These are phyloP conservation scores for Serendipita sp. DNA, from an alignment of 768 basidiomycete species.

Conservation along the genomic window DNA sequence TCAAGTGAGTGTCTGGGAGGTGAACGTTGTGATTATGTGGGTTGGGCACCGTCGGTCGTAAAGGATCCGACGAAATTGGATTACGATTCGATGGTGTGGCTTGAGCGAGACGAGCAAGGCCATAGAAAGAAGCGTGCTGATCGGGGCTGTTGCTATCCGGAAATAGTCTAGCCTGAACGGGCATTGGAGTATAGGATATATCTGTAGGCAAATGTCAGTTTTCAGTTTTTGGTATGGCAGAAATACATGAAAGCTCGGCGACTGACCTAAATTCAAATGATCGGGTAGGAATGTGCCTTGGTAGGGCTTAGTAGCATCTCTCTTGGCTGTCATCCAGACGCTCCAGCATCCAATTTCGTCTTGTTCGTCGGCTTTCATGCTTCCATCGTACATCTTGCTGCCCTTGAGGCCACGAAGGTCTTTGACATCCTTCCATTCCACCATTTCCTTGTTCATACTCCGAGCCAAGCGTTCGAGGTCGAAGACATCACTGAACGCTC, in stretches of 20 bases:
- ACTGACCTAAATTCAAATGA: constrained; percentile 1
- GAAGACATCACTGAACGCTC: constrained; percentile 42
- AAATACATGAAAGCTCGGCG: not conserved
- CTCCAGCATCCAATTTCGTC: constrained; percentile 28
- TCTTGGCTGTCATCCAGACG: constrained; percentile 17
- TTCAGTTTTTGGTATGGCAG: not conserved
- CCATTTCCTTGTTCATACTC: constrained; percentile 28
- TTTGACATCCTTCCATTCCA: constrained; percentile 54
- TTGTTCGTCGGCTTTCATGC: constrained; percentile 5
- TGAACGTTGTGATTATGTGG: constrained; percentile 9
- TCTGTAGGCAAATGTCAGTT: not conserved
- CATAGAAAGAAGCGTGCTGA: not conserved
- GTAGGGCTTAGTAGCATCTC: not conserved
- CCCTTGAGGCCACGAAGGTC: constrained; percentile 15
- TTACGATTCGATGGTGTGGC: not conserved
- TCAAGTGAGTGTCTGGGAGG: constrained; percentile 23
- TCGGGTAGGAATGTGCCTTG: not conserved
- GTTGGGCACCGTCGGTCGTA: not conserved
- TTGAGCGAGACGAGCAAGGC: not conserved
- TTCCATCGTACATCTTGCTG: constrained; percentile 8
- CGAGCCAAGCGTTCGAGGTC: constrained; percentile 36
- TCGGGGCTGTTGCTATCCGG: not conserved
- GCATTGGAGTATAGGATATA: not conserved
- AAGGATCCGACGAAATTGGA: not conserved
- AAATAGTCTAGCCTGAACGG: not conserved